These are phyloP conservation scores for Metschnikowia amazonensis DNA, from an alignment of 805 yeast genomes.

Conservation along the genomic window DNA sequence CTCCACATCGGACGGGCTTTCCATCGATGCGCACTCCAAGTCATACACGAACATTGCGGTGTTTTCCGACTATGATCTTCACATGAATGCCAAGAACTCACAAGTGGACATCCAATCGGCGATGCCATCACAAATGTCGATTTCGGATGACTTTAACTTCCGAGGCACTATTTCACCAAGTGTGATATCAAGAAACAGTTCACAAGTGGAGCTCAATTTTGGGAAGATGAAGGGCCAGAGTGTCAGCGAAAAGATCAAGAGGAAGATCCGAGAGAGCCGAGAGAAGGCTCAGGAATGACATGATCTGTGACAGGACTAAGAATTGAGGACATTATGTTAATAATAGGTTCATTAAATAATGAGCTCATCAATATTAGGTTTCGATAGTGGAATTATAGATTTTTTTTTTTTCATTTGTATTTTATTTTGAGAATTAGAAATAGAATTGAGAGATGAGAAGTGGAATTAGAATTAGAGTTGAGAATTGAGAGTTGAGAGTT, in stretches of 20 bases:
- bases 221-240: conserved; percentile 6
- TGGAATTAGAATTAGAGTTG: no score
- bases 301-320: no score
- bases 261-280: conserved; percentile 35
- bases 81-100: conserved; percentile 23
- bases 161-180: conserved; percentile 11
- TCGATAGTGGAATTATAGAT: no score
- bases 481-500: no score
- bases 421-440: no score
- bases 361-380: no score
- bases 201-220: conserved; percentile 36
- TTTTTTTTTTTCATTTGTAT: no score
- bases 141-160: conserved; percentile 31
- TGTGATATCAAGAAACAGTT: conserved; percentile 20
- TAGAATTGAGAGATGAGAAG: no score
- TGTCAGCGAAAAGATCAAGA: conserved; percentile 33
- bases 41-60: conserved; percentile 64
- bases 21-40: conserved; percentile 54
- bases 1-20: conserved; percentile 56
- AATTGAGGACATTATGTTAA: no score
- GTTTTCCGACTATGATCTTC: conserved; percentile 48
- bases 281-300: neutral
- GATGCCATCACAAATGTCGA: conserved; percentile 20
- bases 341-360: no score
- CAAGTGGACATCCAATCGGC: conserved; percentile 15